Evolutionary conservation across 2,329 filamentous ascomycete species (phyloP).

Genomic region (Alternaria sp.): DNA sequence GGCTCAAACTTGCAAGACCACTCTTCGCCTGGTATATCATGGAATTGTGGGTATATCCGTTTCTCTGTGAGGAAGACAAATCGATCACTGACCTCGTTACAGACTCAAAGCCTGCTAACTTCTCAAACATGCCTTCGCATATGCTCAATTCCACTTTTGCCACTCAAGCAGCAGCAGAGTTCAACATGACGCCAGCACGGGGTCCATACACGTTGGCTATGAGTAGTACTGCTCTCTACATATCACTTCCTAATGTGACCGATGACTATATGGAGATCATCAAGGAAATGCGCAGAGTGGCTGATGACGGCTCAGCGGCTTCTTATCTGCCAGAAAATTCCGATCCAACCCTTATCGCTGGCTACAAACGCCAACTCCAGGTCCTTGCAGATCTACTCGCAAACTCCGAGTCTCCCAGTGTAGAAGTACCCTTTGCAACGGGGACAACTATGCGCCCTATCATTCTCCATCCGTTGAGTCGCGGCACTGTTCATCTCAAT

Average conservation of each 20-base stretch:
- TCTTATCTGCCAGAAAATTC: slow-evolving; percentile 12
- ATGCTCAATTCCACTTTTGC: slow-evolving; percentile 15
- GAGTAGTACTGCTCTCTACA: slow-evolving; percentile 12
- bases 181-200: slow-evolving; percentile 14
- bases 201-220: slow-evolving; percentile 20
- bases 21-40: slow-evolving; percentile 4
- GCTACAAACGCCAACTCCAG: slow-evolving; percentile 15
- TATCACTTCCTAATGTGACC: slow-evolving; percentile 15
- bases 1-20: slow-evolving; percentile 71
- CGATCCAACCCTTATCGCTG: slow-evolving; percentile 12
- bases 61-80: too few species aligned
- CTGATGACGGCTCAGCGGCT: not conserved
- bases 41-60: slow-evolving; percentile 7
- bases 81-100: not conserved
- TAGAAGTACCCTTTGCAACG: slow-evolving; percentile 16
- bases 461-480: slow-evolving; percentile 26
- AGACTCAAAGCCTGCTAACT: slow-evolving; percentile 14
- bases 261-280: slow-evolving; percentile 5
- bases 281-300: slow-evolving; percentile 4
- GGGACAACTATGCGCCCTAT: slow-evolving; percentile 4
- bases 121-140: slow-evolving; percentile 13
- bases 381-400: slow-evolving; percentile 11
- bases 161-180: slow-evolving; percentile 6
- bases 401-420: slow-evolving; percentile 12
- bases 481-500: slow-evolving; percentile 38